Evolutionary conservation across 345 rosid genomes (phyloP), one percentile per base, ranked within the genome.

Genomic region (Erodium maritimum): DNA sequence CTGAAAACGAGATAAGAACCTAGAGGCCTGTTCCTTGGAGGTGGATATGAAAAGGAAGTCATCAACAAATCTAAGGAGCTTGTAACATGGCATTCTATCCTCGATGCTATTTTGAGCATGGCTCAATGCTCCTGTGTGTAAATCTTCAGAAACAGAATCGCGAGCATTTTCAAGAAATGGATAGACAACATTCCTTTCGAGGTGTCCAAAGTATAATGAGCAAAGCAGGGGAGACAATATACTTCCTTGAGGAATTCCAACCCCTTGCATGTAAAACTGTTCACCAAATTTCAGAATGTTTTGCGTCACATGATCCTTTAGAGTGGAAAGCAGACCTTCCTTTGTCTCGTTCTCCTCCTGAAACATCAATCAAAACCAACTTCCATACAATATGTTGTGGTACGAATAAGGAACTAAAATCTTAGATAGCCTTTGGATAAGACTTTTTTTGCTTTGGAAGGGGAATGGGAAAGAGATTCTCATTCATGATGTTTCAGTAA

Each of bases 161-260:
- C 42, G 54, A 66, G 66, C 67, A 69, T 74, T 68, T 66, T 71
- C 69, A 54, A 88, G 81, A 74, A 77, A 82, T 42, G 96, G 94
- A 63, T 75, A 75, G 59, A 88, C 64, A 70, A 80, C 72, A 67
- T 79, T 84, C 57, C 58, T 83, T 67, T 91, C 96, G 18, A 88
- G 71, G 68, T 86, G 81, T 50, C 91, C 97, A 37, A 73, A 85
- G 76, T 91, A 91, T 20, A 86, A 71, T 21, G 90, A 91, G 70
- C 95, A 88, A 48, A 91, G 80, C 62, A 86, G 59, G 45, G 91
- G 56, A 60, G 96, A 88, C 29, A 91, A 34, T 55, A 73, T 73
- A 65, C 91, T 82, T 77, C 97, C 97, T 76, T 91, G 96, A 55
- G 96, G 80, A 73, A 86, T 88, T 56, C 96, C 97, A 46, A 69